Evolutionary conservation across 1,284 basidiomycete species (phyloP), one percentile per base, ranked within the genome.

Genomic region (Malassezia vespertilionis): DNA sequence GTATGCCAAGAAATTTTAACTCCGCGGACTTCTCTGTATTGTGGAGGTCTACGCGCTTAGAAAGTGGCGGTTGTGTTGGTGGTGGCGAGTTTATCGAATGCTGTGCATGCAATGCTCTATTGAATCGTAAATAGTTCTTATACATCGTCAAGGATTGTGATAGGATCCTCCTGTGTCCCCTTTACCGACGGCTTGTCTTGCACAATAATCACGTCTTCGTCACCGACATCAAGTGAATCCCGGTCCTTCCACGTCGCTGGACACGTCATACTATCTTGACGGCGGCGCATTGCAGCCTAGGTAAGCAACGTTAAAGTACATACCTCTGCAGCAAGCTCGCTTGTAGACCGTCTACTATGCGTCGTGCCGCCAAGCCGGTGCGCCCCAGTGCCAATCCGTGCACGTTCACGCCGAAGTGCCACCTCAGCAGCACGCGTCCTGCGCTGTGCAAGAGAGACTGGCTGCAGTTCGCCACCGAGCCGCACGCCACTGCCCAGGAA

Each of bases 401-500:
- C 18, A 15, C 33, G 10, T 3, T 26, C 12, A 2, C 20, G 35
- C 32, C 12, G 41, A 17, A 20, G 30, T 36, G 12, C 39, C 32
- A 33, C 30, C 27, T 20, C 30, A 23, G n/a, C 22, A n/a, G 18
- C 48, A 27, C n/a, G 30, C 24, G 11, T 20, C n/a, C 30, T 15
- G 10, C 14, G 30, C 18, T 26, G 24, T 9, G 10, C 20, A 8
- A 22, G 38, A 8, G 17, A 18, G 12, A 15, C 18, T 3, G 31
- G 23, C 11, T 18, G 33, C 22, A 18, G 5, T n/a, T 28, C 11
- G 9, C 44, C 52, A 5, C 57, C 54, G 14, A 55, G 46, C 3
- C 39, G 42, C 11, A 15, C 17, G 28, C 49, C 58, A 12, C 23
- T 34, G 12, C 46, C 28, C 17, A 46, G 18, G 37, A 60, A 58